phyloP scores from a whole-genome alignment of 257 asterid genomes.

The Ophiorrhiza pumila region DNA sequence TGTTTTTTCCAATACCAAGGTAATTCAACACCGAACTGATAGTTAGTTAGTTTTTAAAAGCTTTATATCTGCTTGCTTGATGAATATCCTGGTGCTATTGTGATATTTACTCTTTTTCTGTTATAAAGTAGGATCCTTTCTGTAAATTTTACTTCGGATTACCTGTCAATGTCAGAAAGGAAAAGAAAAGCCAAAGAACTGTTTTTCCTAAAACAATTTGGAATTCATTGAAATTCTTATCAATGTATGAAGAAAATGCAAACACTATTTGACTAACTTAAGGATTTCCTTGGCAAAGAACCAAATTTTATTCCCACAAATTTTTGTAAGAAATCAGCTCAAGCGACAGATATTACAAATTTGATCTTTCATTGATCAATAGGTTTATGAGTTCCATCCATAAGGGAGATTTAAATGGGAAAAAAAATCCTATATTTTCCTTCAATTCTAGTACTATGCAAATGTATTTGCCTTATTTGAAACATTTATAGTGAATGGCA shows the following conservation, averaged over 20 bases:
- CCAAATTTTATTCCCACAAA: no score
- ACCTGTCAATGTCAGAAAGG: no score
- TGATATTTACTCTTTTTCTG: not conserved
- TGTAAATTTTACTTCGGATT: not conserved
- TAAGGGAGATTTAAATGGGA: not conserved
- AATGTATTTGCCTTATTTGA: not conserved
- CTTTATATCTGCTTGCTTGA: not conserved
- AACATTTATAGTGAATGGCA: not conserved
- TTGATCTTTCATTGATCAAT: not conserved
- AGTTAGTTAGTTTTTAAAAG: no score
- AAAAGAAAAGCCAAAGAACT: not conserved
- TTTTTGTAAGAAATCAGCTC: not conserved
- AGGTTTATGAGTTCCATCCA: not conserved
- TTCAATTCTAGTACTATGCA: no score
- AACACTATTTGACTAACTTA: not conserved
- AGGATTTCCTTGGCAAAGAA: not conserved
- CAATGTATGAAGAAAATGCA: not conserved
- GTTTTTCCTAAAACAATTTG: not conserved
- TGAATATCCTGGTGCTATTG: not conserved
- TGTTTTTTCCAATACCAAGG: slow-evolving; percentile 80
- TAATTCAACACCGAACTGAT: no score
- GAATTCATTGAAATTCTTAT: not conserved
- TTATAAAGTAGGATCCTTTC: not conserved
- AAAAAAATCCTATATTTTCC: not conserved
- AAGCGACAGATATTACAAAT: no score